Conservation (phyloP, 345 rosid genomes). For the Stellera chamaejasme region DNA sequence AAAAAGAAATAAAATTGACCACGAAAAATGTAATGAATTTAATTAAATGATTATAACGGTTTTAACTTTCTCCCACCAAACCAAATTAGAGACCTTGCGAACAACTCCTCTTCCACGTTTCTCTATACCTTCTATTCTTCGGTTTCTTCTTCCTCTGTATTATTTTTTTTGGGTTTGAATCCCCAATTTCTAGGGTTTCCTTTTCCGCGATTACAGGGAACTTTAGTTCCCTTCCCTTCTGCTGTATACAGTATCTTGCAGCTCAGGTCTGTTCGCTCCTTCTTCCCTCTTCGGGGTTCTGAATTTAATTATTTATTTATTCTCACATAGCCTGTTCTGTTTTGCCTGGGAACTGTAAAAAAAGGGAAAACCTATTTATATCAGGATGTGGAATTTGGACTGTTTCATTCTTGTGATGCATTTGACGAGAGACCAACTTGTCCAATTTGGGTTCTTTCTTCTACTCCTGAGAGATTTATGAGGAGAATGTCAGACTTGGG, state of each 20-base stretch:
- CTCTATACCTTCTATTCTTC: slow-evolving; percentile 12
- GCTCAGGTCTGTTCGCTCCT: slow-evolving; percentile 9
- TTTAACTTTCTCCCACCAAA: slow-evolving; percentile 13
- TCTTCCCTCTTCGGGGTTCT: neutral
- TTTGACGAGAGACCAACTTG: neutral
- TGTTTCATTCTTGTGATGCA: neutral
- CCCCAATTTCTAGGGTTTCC: slow-evolving; percentile 21
- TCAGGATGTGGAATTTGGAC: neutral
- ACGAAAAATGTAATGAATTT: neutral
- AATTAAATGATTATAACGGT: neutral
- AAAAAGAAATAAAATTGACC: neutral
- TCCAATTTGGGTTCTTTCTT: neutral
- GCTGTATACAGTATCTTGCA: slow-evolving; percentile 6
- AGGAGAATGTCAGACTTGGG: neutral
- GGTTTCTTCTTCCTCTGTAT: neutral
- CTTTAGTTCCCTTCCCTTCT: slow-evolving; percentile 4
- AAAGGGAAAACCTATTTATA: neutral
- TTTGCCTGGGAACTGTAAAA: slow-evolving; percentile 14
- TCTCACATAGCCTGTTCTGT: neutral
- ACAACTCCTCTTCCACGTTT: slow-evolving; percentile 15
- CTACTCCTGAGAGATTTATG: neutral
- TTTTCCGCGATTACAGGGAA: slow-evolving; percentile 6
- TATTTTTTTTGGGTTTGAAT: neutral
- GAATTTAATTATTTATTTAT: no score
- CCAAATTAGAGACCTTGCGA: slow-evolving; percentile 8